phyloP scores from a whole-genome alignment of 179 eudicot genomes.

The Silene coronaria region DNA sequence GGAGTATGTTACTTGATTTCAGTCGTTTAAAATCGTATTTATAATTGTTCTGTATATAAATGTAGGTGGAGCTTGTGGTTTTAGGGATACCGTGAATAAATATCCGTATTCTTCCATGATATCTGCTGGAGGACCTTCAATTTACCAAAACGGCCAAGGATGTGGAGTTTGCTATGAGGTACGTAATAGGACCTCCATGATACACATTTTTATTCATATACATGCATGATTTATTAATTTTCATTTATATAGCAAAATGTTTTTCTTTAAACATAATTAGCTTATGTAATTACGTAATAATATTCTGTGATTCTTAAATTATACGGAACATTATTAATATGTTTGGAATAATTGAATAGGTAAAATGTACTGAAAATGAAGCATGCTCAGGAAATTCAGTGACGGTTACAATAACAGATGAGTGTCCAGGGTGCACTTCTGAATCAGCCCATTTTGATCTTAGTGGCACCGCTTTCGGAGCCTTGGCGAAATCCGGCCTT shows the following conservation, averaged over 20 bases:
- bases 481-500: constrained; percentile 52
- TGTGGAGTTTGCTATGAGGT: constrained; percentile 88
- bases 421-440: constrained; percentile 50
- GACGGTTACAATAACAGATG: constrained; percentile 56
- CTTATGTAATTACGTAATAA: too few relatives aligned
- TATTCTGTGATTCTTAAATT: too few relatives aligned
- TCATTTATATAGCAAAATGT: too few relatives aligned
- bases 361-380: constrained; percentile 31
- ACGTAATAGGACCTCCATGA: background rate
- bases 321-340: too few relatives aligned
- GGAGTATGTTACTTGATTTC: too few relatives aligned
- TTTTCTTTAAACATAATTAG: too few relatives aligned
- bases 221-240: background rate
- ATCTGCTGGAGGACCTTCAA: constrained; percentile 56
- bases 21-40: background rate
- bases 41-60: background rate
- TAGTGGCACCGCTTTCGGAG: constrained; percentile 69
- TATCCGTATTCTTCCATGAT: constrained; percentile 59
- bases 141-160: constrained; percentile 43
- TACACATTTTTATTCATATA: background rate
- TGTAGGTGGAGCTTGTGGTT: constrained; percentile 85
- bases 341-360: constrained; percentile 14
- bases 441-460: constrained; percentile 52
- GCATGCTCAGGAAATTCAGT: constrained; percentile 61
- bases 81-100: constrained; percentile 34